Percentiles rank a stretch among this genome's conserved stretches.
Evolutionary conservation across 352 stramenopile genomes (phyloP).

Genomic region (Phytophthora brassicae): DNA sequence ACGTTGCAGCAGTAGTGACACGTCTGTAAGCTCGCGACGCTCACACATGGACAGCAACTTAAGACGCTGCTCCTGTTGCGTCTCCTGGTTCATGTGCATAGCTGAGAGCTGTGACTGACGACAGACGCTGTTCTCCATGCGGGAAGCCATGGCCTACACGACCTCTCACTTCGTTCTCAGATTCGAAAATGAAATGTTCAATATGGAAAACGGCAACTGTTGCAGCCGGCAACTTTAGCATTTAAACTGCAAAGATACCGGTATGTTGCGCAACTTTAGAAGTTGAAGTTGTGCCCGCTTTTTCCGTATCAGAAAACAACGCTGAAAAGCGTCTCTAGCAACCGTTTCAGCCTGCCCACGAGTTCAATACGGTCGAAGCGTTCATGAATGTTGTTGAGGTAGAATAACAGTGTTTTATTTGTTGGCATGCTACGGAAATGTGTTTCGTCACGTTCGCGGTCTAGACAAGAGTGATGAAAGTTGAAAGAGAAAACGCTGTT

Average conservation of each 20-base stretch:
- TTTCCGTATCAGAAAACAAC: too few species aligned
- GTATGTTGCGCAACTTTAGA: background rate
- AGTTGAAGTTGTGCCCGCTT: background rate
- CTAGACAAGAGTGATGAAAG: too few species aligned
- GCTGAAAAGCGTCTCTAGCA: too few species aligned
- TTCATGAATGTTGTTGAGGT: too few species aligned
- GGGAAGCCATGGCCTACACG: slow-evolving; percentile 20
- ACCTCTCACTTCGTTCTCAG: slow-evolving; percentile 14
- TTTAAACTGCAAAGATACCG: too few species aligned
- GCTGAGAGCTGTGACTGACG: slow-evolving; percentile 1
- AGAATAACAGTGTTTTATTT: too few species aligned
- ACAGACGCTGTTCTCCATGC: slow-evolving; percentile 34
- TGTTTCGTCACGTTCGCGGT: too few species aligned
- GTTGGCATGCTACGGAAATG: too few species aligned
- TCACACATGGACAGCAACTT: slow-evolving; percentile 53
- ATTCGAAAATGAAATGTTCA: slow-evolving; percentile 9
- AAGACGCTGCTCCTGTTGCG: slow-evolving; percentile 40
- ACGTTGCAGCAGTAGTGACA: slow-evolving; percentile 56
- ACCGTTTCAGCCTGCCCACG: too few species aligned
- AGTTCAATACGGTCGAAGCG: too few species aligned
- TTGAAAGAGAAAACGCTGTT: too few species aligned
- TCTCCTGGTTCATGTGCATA: slow-evolving; percentile 13
- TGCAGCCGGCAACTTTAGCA: background rate
- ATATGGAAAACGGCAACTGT: background rate
- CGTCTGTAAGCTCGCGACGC: slow-evolving; percentile 56